A percentile compares a stretch with the other conserved stretches of the same genome.
phyloP scores from a whole-genome alignment of 1,284 basidiomycete species.

The Afroboletus lepidellus region DNA sequence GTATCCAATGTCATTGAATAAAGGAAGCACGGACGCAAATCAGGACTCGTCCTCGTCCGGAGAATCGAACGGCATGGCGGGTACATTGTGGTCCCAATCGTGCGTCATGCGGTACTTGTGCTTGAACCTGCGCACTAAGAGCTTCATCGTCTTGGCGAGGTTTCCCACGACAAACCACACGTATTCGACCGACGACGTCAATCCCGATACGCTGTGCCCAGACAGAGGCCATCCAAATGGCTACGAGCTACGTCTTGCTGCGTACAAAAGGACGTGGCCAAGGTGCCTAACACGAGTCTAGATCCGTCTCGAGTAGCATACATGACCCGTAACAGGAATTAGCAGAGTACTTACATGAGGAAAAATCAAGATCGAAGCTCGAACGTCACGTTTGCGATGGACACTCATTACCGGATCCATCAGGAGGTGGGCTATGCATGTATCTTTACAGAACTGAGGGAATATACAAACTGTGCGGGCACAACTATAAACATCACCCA shows the following conservation, averaged over 20 bases:
- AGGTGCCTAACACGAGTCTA: slow-evolving; percentile 48
- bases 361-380: too few species aligned
- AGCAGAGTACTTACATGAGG: slow-evolving; percentile 47
- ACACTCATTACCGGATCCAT: slow-evolving; percentile 54
- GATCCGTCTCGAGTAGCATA: slow-evolving; percentile 32
- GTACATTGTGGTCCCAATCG: slow-evolving; percentile 63
- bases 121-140: slow-evolving; percentile 92
- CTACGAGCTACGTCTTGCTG: slow-evolving; percentile 43
- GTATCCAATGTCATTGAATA: too few species aligned
- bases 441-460: too few species aligned
- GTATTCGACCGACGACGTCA: slow-evolving; percentile 8
- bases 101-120: slow-evolving; percentile 84
- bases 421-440: too few species aligned
- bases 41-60: slow-evolving; percentile 73
- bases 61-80: slow-evolving; percentile 52
- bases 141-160: slow-evolving; percentile 85
- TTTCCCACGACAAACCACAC: slow-evolving; percentile 60
- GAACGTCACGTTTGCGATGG: slow-evolving; percentile 52
- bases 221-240: slow-evolving; percentile 43
- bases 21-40: too few species aligned
- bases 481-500: too few species aligned
- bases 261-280: slow-evolving; percentile 49
- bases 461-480: too few species aligned
- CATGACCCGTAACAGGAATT: slow-evolving; percentile 36
- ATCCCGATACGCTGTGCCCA: slow-evolving; percentile 20